phyloP scores from a whole-genome alignment of 2,329 filamentous ascomycete species.

The Paraphoma sp. region DNA sequence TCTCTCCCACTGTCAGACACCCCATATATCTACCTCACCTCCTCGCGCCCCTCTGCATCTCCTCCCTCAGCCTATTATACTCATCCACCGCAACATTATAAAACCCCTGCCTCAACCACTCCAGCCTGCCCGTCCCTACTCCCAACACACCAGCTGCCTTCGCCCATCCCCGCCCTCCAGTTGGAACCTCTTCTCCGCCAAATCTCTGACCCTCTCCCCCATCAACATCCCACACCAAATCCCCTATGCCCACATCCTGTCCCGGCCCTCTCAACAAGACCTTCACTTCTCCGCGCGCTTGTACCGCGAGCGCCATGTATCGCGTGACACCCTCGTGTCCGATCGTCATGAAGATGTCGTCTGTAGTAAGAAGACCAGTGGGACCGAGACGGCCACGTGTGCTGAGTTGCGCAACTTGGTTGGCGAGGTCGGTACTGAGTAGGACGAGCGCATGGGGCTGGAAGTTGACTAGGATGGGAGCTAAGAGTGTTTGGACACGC shows the following conservation, averaged over 20 bases:
- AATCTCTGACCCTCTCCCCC: too few relatives aligned
- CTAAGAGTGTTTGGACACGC: conserved; percentile 4
- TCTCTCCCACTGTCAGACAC: neutral
- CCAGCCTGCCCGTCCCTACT: neutral
- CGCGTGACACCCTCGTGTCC: conserved; percentile 6
- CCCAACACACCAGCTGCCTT: too few relatives aligned
- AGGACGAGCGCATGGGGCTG: neutral
- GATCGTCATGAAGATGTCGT: conserved; percentile 8
- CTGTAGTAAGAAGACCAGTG: conserved; percentile 1
- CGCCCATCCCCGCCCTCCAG: too few relatives aligned
- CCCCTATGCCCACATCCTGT: conserved; percentile 1
- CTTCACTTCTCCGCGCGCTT: neutral
- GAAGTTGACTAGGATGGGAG: neutral
- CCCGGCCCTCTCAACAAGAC: conserved; percentile 7
- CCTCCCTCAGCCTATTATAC: neutral
- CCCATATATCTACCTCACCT: neutral
- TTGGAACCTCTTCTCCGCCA: too few relatives aligned
- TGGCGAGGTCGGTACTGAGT: neutral
- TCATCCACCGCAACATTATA: neutral
- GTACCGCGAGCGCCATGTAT: conserved; percentile 13
- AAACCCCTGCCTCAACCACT: conserved; percentile 8
- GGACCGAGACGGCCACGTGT: conserved; percentile 8
- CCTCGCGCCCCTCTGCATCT: neutral
- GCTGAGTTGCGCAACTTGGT: neutral
- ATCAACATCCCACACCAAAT: conserved; percentile 4